Percentiles rank a stretch among this genome's conserved stretches.
phyloP scores from a whole-genome alignment of 1,284 basidiomycete genomes.

The Trichosporon coremiiforme region DNA sequence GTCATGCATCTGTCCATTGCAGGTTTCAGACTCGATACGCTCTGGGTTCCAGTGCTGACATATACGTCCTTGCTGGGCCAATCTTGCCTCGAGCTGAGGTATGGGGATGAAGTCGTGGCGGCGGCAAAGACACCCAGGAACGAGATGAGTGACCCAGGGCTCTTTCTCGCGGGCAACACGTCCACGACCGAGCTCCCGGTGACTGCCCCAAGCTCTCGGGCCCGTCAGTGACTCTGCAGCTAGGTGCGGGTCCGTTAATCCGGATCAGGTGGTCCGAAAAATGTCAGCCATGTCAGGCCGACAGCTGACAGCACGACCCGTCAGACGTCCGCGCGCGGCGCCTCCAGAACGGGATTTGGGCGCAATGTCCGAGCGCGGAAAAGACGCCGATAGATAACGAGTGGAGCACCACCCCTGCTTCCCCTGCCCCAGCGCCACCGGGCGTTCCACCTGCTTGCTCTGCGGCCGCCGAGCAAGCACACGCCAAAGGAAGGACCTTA shows the following conservation, averaged over 20 bases:
- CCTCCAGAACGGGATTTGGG: neutral
- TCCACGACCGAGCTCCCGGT: neutral
- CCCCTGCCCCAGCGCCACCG: too few relatives aligned
- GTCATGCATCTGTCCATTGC: neutral
- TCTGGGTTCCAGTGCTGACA: neutral
- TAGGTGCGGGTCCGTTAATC: neutral
- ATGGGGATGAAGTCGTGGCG: neutral
- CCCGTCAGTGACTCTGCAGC: too few relatives aligned
- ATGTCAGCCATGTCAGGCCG: neutral
- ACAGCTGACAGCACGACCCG: neutral
- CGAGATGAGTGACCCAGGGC: constrained; percentile 1
- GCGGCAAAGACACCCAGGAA: neutral
- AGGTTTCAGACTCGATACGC: neutral
- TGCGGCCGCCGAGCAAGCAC: neutral
- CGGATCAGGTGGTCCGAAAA: neutral
- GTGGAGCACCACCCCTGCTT: neutral
- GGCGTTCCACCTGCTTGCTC: neutral
- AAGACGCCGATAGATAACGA: constrained; percentile 14
- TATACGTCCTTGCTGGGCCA: neutral
- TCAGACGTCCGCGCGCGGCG: neutral
- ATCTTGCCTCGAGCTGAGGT: neutral
- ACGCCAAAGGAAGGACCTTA: neutral
- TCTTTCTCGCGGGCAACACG: neutral
- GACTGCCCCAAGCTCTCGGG: neutral
- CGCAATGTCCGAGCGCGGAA: constrained; percentile 6